Conservation (phyloP, 305 asterid species). For the Striga hermonthica region DNA sequence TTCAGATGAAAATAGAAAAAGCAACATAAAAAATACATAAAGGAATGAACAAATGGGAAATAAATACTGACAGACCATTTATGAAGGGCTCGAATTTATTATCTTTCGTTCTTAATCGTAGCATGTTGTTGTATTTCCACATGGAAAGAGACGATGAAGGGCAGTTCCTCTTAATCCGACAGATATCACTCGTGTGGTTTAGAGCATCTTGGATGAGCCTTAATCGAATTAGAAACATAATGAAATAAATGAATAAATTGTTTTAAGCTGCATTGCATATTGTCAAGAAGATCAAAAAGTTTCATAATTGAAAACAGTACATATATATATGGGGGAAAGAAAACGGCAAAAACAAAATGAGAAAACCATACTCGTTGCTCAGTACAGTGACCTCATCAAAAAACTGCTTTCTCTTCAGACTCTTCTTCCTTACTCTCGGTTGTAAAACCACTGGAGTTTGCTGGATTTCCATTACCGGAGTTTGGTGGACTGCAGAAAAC, state of each 20-base stretch:
- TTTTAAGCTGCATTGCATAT: too few species aligned
- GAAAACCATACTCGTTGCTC: conserved; percentile 51
- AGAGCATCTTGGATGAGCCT: conserved; percentile 48
- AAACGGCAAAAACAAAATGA: neutral
- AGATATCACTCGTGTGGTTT: conserved; percentile 38
- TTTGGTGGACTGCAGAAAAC: conserved; percentile 40
- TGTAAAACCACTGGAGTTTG: conserved; percentile 47
- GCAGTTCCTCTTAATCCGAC: conserved; percentile 38
- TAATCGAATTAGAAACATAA: conserved; percentile 1
- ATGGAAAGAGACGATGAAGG: conserved; percentile 50
- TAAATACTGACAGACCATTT: conserved; percentile 48
- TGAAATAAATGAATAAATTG: too few species aligned
- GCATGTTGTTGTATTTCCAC: conserved; percentile 46
- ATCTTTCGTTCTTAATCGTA: conserved; percentile 41
- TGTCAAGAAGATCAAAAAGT: neutral
- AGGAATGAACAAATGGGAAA: neutral
- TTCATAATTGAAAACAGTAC: neutral
- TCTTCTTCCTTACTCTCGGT: conserved; percentile 46
- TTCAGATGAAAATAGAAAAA: conserved; percentile 10
- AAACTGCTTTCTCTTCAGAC: conserved; percentile 48
- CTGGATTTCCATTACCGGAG: conserved; percentile 49
- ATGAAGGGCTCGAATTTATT: conserved; percentile 46
- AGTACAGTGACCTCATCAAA: conserved; percentile 51
- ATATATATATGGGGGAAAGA: neutral
- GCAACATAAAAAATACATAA: conserved; percentile 1